Evolutionary conservation across 306 rosid genomes (phyloP), one percentile per base, ranked within the genome.

Genomic region (Vicia villosa): DNA sequence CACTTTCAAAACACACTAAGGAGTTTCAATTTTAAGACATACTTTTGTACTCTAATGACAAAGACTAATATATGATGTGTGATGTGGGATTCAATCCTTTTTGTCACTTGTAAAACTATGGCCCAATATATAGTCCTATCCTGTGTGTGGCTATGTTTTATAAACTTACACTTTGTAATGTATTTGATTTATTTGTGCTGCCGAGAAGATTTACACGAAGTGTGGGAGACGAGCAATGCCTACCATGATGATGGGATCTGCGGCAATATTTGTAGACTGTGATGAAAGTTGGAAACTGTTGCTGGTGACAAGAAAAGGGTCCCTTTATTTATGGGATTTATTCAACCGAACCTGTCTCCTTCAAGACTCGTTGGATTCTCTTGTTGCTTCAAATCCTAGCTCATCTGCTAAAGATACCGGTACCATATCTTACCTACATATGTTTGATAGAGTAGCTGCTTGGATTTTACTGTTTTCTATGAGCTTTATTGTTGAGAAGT

Each of bases 161-260:
- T 10, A 26, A 60, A 52, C 79, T 66, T 51, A 45, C 16, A 32
- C 43, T 40, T 12, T 20, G 30, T 38, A 38, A 62, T 73, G 22
- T 73, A 8, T 68, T 22, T 76, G 43, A 9, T 11, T 73, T 64
- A 10, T 56, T 76, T 61, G 34, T 55, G 67, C 19, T 74, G 65
- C 49, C 40, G 82, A 41, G 71, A 76, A 93, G 98, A 86, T 94
- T 74, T 93, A 93, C 85, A 88, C 98, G 1, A 93, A 81, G 75
- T 86, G 97, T 68, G 98, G 98, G 75, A 88, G 97, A 83, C 91
- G 98, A 77, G 84, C 95, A 59, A 84, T 89, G 91, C 96, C 97
- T 74, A 80, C 95, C 64, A 92, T 92, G 98, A 86, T 92, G 91
- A 77, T 85, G 87, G 98, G 96, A 63, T 88, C 98, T 69, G 96